Conservation (phyloP, 2,329 filamentous ascomycete genomes). For the Trichoderma polysporum region DNA sequence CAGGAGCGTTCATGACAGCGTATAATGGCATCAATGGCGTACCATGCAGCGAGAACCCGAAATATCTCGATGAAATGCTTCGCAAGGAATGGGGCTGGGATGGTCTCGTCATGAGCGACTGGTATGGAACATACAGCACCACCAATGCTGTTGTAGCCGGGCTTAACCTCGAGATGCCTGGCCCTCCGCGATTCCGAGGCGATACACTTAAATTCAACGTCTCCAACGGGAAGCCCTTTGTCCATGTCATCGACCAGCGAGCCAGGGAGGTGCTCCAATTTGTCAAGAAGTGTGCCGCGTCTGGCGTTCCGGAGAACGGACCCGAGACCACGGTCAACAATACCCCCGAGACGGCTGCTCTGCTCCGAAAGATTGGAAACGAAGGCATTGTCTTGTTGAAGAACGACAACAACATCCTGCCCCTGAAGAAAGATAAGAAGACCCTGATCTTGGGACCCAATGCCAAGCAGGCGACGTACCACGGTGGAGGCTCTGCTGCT, state of each 20-base stretch:
- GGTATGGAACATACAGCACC: constrained; percentile 58
- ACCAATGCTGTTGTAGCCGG: constrained; percentile 51
- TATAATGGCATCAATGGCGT: constrained; percentile 60
- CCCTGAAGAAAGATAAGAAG: constrained; percentile 61
- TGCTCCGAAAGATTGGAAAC: constrained; percentile 64
- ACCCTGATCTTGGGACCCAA: constrained; percentile 59
- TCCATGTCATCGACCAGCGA: constrained; percentile 57
- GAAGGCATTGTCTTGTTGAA: constrained; percentile 73
- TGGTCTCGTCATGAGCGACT: constrained; percentile 60
- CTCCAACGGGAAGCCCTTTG: constrained; percentile 55
- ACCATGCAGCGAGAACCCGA: constrained; percentile 54
- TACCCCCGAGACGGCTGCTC: constrained; percentile 59
- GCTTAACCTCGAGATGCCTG: constrained; percentile 61
- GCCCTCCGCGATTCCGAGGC: constrained; percentile 52
- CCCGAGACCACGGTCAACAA: constrained; percentile 54
- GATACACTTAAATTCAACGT: constrained; percentile 53
- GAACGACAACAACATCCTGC: constrained; percentile 65
- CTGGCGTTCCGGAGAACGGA: constrained; percentile 55
- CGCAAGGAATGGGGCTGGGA: constrained; percentile 59
- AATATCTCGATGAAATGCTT: constrained; percentile 51
- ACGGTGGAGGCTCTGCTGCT: constrained; percentile 66
- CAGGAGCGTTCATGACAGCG: constrained; percentile 57
- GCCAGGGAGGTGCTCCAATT: constrained; percentile 58
- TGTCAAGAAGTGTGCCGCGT: constrained; percentile 55
- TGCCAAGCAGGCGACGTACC: constrained; percentile 55